These are phyloP conservation scores for Pleurotus salmoneostramineus DNA, from an alignment of 768 basidiomycete species.

Conservation along the genomic window DNA sequence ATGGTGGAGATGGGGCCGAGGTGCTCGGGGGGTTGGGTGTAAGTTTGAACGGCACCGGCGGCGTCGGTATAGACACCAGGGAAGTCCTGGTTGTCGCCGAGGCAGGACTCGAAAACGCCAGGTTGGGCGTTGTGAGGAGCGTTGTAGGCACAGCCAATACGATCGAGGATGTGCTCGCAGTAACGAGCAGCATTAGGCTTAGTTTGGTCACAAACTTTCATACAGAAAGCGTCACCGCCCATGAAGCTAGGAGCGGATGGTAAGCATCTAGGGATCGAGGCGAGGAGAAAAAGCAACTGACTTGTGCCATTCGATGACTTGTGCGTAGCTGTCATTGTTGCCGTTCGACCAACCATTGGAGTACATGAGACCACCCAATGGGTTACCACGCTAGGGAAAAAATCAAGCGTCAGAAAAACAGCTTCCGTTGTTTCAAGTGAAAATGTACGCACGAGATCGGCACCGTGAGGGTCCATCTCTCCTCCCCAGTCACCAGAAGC, in stretches of 20 bases:
- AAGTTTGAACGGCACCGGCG: slow-evolving; percentile 27
- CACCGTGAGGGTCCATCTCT: slow-evolving; percentile 76
- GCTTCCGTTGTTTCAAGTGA: slow-evolving; percentile 12
- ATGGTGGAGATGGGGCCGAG: slow-evolving; percentile 10
- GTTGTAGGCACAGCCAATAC: slow-evolving; percentile 73
- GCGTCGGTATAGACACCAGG: slow-evolving; percentile 45
- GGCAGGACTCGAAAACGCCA: slow-evolving; percentile 60
- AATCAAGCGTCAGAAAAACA: background rate
- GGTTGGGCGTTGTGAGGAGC: slow-evolving; percentile 60
- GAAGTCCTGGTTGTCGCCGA: slow-evolving; percentile 58
- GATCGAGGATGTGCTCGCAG: slow-evolving; percentile 74
- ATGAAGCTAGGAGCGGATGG: slow-evolving; percentile 50
- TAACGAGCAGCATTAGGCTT: slow-evolving; percentile 42
- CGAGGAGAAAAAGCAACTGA: slow-evolving; percentile 23
- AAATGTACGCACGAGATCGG: slow-evolving; percentile 39
- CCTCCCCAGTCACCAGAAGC: slow-evolving; percentile 58
- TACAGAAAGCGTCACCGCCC: slow-evolving; percentile 59
- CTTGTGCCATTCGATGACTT: slow-evolving; percentile 70
- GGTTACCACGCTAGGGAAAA: slow-evolving; percentile 65
- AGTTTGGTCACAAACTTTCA: slow-evolving; percentile 67
- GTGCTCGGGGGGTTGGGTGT: slow-evolving; percentile 11
- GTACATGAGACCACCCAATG: slow-evolving; percentile 68
- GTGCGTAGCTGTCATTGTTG: slow-evolving; percentile 37
- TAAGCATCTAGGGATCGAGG: background rate
- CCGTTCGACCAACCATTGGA: slow-evolving; percentile 47